A percentile compares a stretch with the other conserved stretches of the same genome.
Conservation (phyloP, 225 moss, liverwort and hornwort genomes). For the Lunularia cruciata region DNA sequence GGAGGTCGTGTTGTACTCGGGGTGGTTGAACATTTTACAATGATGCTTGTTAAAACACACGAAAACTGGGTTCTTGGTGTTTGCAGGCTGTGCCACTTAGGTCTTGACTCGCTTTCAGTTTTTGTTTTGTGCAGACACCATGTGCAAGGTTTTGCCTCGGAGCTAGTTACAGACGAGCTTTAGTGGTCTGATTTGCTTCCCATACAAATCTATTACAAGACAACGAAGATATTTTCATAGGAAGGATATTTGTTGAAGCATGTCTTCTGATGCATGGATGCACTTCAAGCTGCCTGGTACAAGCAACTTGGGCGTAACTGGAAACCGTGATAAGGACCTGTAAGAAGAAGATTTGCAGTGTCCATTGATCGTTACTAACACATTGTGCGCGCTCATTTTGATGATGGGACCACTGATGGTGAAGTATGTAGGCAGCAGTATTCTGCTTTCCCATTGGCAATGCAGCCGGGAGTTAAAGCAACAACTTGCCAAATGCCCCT, state of each 20-base stretch:
- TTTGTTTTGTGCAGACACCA: conserved; percentile 5
- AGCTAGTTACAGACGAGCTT: conserved; percentile 9
- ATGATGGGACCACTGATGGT: neutral
- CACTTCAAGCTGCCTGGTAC: conserved; percentile 11
- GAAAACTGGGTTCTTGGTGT: too few species aligned
- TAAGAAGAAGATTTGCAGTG: conserved; percentile 1
- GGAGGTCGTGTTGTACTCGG: too few species aligned
- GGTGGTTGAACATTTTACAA: too few species aligned
- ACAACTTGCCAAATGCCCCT: neutral
- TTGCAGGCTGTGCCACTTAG: too few species aligned
- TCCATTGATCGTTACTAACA: conserved; percentile 5
- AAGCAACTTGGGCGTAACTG: neutral
- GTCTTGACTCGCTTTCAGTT: neutral
- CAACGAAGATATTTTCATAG: conserved; percentile 1
- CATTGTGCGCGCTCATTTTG: neutral
- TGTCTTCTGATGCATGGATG: conserved; percentile 9
- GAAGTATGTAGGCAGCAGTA: conserved; percentile 12
- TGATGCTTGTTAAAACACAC: too few species aligned
- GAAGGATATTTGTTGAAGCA: neutral
- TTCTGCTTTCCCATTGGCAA: conserved; percentile 9
- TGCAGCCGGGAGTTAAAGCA: conserved; percentile 5
- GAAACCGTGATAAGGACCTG: conserved; percentile 3
- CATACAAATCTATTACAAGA: conserved; percentile 1
- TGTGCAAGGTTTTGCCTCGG: conserved; percentile 9
- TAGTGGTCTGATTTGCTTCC: conserved; percentile 10